Percentiles rank a stretch among this genome's conserved stretches.
Conservation (phyloP, 2,329 filamentous ascomycete genomes). For the Exophiala alcalophila region DNA sequence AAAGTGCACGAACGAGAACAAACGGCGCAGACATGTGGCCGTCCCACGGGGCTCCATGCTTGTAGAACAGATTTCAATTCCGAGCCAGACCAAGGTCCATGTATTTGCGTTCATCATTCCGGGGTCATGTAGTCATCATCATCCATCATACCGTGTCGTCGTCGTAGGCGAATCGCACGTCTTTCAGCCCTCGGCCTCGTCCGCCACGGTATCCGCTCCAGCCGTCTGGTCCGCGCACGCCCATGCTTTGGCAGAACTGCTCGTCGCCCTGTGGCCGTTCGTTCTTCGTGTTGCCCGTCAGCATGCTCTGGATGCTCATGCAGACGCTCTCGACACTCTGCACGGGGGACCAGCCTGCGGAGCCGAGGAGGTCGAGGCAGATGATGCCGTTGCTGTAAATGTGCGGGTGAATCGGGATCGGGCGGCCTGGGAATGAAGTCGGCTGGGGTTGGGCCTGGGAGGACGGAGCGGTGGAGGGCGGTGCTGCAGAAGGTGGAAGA, state of each 20-base stretch:
- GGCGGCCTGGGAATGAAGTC: conserved; percentile 42
- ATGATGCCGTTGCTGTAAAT: conserved; percentile 99
- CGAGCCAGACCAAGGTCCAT: background rate
- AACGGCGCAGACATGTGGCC: no score
- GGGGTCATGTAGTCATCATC: background rate
- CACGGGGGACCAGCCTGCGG: conserved; percentile 89
- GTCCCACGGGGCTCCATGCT: no score
- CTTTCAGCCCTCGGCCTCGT: conserved; percentile 74
- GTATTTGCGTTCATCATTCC: background rate
- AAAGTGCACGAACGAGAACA: no score
- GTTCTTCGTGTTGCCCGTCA: conserved; percentile 89
- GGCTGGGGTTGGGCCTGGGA: conserved; percentile 27
- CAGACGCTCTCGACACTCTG: conserved; percentile 96
- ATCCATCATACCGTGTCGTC: conserved; percentile 68
- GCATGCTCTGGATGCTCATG: conserved; percentile 97
- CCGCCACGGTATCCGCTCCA: conserved; percentile 33
- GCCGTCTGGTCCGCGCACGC: conserved; percentile 27
- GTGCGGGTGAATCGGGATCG: conserved; percentile 92
- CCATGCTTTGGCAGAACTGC: conserved; percentile 66
- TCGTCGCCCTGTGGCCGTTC: conserved; percentile 88
- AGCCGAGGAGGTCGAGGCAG: conserved; percentile 86
- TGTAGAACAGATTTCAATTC: no score
- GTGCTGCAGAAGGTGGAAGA: conserved; percentile 49
- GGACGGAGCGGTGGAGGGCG: conserved; percentile 14
- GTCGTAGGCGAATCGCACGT: conserved; percentile 93